phyloP scores from a whole-genome alignment of 371 early-diverging fungal species.

The Capillidium rhysosporum region DNA sequence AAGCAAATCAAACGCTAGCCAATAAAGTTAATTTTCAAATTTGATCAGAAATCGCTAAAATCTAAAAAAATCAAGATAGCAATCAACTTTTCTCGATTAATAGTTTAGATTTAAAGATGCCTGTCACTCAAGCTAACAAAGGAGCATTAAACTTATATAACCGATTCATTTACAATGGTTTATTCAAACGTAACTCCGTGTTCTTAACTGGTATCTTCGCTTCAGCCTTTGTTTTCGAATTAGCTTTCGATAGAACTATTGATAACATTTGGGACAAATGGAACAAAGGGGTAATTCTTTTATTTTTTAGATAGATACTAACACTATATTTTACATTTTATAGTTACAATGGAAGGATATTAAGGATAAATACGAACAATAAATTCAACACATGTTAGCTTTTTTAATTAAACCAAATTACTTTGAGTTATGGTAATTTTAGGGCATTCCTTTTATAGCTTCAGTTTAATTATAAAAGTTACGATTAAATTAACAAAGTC shows the following conservation, averaged over 20 bases:
- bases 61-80: too few species aligned
- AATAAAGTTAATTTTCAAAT: too few species aligned
- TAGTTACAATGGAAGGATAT: constrained; percentile 7
- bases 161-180: constrained; percentile 34
- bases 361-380: constrained; percentile 2
- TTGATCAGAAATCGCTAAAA: too few species aligned
- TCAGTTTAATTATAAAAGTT: too few species aligned
- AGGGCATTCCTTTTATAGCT: too few species aligned
- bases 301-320: not conserved
- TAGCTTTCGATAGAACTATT: constrained; percentile 44
- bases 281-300: constrained; percentile 65
- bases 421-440: too few species aligned
- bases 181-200: constrained; percentile 53
- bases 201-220: constrained; percentile 50
- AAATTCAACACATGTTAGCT: too few species aligned
- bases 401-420: too few species aligned
- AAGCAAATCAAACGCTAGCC: too few species aligned
- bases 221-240: constrained; percentile 56
- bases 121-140: constrained; percentile 10
- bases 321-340: not conserved
- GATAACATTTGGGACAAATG: constrained; percentile 49
- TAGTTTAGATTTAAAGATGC: too few species aligned
- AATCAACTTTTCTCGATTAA: too few species aligned
- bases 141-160: constrained; percentile 16
- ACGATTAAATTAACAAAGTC: too few species aligned